phyloP scores from a whole-genome alignment of 805 yeast species.

The Candida ulmi region DNA sequence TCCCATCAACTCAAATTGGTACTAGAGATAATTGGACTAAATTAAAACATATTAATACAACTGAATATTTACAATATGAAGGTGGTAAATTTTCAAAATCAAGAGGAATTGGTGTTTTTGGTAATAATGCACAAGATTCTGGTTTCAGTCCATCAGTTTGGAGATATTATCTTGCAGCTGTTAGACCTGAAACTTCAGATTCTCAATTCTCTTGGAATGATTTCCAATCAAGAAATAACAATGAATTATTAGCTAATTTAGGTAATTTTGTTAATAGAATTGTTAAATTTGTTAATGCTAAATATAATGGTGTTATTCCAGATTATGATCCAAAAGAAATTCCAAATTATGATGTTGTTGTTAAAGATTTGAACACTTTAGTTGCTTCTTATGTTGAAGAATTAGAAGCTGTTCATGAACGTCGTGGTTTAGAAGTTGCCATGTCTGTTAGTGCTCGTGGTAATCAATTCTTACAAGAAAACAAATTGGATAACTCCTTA shows the following conservation, averaged over 20 bases:
- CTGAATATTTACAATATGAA: constrained; percentile 96
- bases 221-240: constrained; percentile 88
- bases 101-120: constrained; percentile 97
- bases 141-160: constrained; percentile 91
- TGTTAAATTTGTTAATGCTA: constrained; percentile 83
- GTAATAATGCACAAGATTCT: constrained; percentile 93
- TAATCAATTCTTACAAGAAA: constrained; percentile 92
- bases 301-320: constrained; percentile 89
- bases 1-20: constrained; percentile 91
- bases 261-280: constrained; percentile 96
- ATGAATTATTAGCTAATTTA: constrained; percentile 88
- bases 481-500: constrained; percentile 85
- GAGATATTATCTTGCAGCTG: constrained; percentile 91
- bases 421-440: constrained; percentile 87
- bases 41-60: constrained; percentile 85
- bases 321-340: constrained; percentile 43
- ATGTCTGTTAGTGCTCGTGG: constrained; percentile 92
- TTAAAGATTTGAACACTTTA: constrained; percentile 56
- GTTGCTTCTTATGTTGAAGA: constrained; percentile 57
- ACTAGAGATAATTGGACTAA: constrained; percentile 86
- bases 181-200: constrained; percentile 94
- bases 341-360: constrained; percentile 39
- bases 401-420: constrained; percentile 74
- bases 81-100: constrained; percentile 98
- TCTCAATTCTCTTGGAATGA: constrained; percentile 98